Evolutionary conservation across 164 flowering plant species (phyloP).

Genomic region (Vitis rupestris): DNA sequence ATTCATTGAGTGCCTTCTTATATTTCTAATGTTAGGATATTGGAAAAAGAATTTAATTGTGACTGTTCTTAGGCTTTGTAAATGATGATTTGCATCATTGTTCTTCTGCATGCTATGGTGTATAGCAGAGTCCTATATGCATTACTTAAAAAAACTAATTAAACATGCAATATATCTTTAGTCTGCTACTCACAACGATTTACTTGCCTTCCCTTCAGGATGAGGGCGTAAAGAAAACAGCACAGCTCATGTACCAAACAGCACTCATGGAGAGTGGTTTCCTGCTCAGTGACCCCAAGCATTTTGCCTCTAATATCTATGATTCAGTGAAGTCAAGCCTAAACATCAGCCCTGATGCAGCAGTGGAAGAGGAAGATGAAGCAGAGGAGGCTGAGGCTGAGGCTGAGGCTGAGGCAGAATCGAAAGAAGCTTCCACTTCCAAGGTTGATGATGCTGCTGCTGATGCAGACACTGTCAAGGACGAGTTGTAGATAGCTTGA

Average conservation of each 20-base stretch:
- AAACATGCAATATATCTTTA: no score
- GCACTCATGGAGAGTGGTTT: constrained; percentile 97
- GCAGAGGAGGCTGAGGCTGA: constrained; percentile 53
- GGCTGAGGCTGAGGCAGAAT: constrained; percentile 30
- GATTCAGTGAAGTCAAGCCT: constrained; percentile 72
- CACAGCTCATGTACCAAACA: constrained; percentile 86
- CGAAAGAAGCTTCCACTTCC: constrained; percentile 25
- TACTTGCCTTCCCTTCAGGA: constrained; percentile 42
- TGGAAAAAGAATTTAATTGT: no score
- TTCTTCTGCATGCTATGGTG: no score
- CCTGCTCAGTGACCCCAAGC: constrained; percentile 68
- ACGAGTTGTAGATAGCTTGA: constrained; percentile 58
- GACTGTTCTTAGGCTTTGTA: no score
- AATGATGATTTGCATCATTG: no score
- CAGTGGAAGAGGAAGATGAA: constrained; percentile 77
- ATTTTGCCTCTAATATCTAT: constrained; percentile 80
- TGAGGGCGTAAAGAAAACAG: constrained; percentile 68
- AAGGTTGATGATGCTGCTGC: constrained; percentile 24
- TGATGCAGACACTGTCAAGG: constrained; percentile 29
- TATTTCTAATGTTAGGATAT: no score
- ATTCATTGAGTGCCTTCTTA: no score
- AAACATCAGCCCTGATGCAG: constrained; percentile 73
- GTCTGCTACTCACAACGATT: neutral
- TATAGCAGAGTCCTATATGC: no score
- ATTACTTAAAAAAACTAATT: no score